These are phyloP conservation scores for Candida fluviatilis DNA, from an alignment of 805 yeast species.

Conservation along the genomic window DNA sequence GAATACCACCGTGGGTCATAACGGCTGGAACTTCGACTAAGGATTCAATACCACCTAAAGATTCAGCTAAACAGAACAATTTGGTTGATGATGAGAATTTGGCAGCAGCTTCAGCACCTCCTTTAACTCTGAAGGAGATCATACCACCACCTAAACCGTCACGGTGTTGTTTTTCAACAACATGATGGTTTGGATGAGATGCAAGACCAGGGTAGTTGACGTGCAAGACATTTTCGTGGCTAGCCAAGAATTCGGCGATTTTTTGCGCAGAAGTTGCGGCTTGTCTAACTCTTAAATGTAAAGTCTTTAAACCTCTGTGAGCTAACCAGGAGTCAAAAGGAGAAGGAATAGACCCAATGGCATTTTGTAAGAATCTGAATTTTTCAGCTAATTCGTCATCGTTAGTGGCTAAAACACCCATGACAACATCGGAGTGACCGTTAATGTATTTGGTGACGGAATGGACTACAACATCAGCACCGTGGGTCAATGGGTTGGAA, in stretches of 20 bases:
- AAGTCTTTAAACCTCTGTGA: conserved; percentile 85
- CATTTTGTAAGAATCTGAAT: conserved; percentile 77
- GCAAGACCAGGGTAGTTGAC: conserved; percentile 85
- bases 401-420: conserved; percentile 79
- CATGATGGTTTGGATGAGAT: conserved; percentile 56
- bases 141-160: conserved; percentile 88
- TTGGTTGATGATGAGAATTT: conserved; percentile 69
- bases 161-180: conserved; percentile 73
- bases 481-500: conserved; percentile 76
- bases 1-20: conserved; percentile 92
- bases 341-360: conserved; percentile 85
- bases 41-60: conserved; percentile 87
- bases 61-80: conserved; percentile 82
- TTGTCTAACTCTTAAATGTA: conserved; percentile 73
- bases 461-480: conserved; percentile 86
- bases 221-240: conserved; percentile 49
- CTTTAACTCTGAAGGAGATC: conserved; percentile 81
- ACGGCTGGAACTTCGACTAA: conserved; percentile 83
- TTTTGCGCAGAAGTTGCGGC: conserved; percentile 62
- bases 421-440: conserved; percentile 89
- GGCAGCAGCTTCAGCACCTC: conserved; percentile 75
- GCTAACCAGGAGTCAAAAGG: conserved; percentile 92
- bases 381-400: conserved; percentile 54
- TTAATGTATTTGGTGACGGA: conserved; percentile 88
- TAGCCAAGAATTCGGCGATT: conserved; percentile 61